Conservation (phyloP, 495 filamentous ascomycete species). For the Penicillium lividum region DNA sequence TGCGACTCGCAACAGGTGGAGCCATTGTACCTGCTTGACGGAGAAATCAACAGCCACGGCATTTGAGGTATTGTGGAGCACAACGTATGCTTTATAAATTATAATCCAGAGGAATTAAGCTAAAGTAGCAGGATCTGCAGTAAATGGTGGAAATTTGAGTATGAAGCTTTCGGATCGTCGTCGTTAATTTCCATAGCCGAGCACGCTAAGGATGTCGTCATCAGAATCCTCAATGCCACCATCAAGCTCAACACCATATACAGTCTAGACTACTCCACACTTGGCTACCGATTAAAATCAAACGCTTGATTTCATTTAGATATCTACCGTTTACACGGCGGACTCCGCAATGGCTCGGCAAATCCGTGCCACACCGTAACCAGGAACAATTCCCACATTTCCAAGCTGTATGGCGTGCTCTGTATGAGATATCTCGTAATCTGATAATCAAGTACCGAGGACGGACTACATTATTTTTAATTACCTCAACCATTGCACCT, state of each 20-base stretch:
- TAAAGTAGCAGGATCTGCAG: constrained; percentile 2
- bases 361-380: background rate
- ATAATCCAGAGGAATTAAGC: background rate
- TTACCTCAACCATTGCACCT: no score
- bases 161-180: constrained; percentile 1
- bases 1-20: background rate
- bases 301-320: background rate
- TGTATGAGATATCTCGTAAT: background rate
- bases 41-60: background rate
- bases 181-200: background rate
- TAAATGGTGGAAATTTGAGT: background rate
- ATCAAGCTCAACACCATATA: background rate
- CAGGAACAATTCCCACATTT: constrained; percentile 1
- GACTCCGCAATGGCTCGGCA: background rate
- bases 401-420: background rate
- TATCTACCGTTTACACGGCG: background rate
- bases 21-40: background rate
- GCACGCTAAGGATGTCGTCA: constrained; percentile 7
- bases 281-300: constrained; percentile 1
- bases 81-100: background rate
- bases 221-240: background rate
- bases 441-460: background rate
- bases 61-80: background rate
- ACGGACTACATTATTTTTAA: background rate
- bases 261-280: constrained; percentile 5